Percentiles rank a stretch among this genome's conserved stretches.
phyloP scores from a whole-genome alignment of 208 protist genomes.

The Wallacemonas collosoma region DNA sequence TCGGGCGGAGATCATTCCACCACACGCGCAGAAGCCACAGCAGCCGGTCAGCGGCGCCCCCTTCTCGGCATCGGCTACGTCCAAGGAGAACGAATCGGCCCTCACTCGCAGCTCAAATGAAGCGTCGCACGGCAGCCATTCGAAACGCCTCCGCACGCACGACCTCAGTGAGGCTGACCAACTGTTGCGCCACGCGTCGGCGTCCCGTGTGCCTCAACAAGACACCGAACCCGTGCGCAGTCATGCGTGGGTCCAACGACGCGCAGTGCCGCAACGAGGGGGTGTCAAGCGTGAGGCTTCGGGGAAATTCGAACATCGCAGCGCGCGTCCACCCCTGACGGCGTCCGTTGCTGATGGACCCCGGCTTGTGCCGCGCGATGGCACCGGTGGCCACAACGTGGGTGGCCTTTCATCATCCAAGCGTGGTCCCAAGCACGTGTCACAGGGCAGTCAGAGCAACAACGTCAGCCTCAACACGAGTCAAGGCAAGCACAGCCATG shows the following conservation, averaged over 20 bases:
- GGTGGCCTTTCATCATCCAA: not conserved
- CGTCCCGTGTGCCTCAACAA: conserved; percentile 6
- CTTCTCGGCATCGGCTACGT: not conserved
- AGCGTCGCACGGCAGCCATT: not conserved
- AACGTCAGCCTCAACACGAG: not conserved
- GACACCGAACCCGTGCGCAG: not conserved
- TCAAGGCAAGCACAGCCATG: not conserved
- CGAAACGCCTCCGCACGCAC: not conserved
- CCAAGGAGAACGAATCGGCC: not conserved
- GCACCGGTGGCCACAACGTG: not conserved
- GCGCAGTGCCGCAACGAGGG: not conserved
- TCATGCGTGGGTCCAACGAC: not conserved
- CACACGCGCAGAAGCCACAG: not conserved
- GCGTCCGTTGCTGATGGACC: not conserved
- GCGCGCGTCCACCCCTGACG: not conserved
- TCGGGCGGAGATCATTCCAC: too few species aligned
- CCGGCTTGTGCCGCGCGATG: conserved; percentile 4
- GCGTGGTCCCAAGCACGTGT: too few species aligned
- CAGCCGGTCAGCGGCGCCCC: not conserved
- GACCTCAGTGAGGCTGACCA: not conserved
- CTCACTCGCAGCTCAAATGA: not conserved
- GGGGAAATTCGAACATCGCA: too few species aligned
- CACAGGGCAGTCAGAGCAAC: not conserved
- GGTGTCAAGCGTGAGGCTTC: not conserved
- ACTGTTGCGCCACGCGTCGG: not conserved